phyloP scores from a whole-genome alignment of 805 yeast genomes.

The Hanseniaspora pseudoguilliermondii region DNA sequence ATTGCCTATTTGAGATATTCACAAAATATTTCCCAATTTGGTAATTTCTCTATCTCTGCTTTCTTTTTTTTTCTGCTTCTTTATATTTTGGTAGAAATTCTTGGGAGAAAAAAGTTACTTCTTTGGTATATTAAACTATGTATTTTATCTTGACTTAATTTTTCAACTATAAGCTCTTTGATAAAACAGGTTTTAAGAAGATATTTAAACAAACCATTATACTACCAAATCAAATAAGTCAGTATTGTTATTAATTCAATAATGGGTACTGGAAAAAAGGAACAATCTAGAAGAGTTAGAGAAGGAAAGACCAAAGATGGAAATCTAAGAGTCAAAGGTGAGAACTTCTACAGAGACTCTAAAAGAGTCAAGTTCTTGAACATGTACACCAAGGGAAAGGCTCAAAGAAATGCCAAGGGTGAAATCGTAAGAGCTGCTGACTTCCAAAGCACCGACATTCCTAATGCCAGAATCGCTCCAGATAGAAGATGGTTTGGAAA shows the following conservation, averaged over 20 bases:
- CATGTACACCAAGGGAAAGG: constrained; percentile 89
- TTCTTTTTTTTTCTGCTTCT: not conserved
- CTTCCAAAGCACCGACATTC: constrained; percentile 74
- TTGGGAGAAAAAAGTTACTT: too few species aligned
- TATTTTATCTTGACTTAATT: too few species aligned
- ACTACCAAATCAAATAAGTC: not conserved
- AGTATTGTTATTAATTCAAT: constrained; percentile 5
- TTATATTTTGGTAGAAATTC: not conserved
- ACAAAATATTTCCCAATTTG: constrained; percentile 12
- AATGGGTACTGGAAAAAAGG: constrained; percentile 93
- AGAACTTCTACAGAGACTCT: constrained; percentile 89
- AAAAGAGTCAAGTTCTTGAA: constrained; percentile 77
- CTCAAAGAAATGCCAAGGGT: constrained; percentile 75
- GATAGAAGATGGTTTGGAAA: constrained; percentile 96
- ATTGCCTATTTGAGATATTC: not conserved
- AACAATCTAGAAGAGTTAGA: constrained; percentile 72
- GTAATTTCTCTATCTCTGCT: constrained; percentile 6
- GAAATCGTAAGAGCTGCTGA: constrained; percentile 78
- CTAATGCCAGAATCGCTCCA: constrained; percentile 88
- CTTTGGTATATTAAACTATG: too few species aligned
- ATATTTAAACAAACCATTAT: too few species aligned
- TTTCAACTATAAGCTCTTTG: too few species aligned
- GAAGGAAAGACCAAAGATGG: constrained; percentile 77
- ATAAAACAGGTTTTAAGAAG: too few species aligned
- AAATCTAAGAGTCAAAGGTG: constrained; percentile 88